Percentiles rank a stretch among this genome's conserved stretches.
Evolutionary conservation across 164 flowering plant species (phyloP).

Genomic region (Stephania cephalantha): DNA sequence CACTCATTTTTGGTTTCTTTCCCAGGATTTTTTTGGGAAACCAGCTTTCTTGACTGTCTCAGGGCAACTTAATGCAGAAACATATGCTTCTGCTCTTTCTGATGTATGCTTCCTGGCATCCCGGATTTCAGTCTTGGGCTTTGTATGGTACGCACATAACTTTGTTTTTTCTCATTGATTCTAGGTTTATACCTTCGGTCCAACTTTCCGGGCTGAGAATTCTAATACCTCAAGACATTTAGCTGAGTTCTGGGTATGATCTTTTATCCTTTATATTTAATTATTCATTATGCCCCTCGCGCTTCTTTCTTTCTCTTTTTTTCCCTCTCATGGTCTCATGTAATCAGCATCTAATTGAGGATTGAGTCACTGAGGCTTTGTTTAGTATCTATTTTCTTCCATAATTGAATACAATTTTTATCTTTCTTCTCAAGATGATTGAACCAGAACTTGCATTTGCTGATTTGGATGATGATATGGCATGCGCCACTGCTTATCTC

Average conservation of each 20-base stretch:
- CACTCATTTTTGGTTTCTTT: constrained; percentile 9
- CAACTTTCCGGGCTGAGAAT: constrained; percentile 98
- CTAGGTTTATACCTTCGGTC: constrained; percentile 98
- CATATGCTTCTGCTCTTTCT: constrained; percentile 92
- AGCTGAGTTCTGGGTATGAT: constrained; percentile 93
- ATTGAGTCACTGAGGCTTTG: no score
- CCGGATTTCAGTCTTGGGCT: not conserved
- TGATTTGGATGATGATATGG: constrained; percentile 93
- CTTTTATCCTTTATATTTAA: not conserved
- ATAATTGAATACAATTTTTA: not conserved
- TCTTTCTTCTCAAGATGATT: constrained; percentile 62
- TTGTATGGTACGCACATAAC: not conserved
- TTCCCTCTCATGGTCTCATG: no score
- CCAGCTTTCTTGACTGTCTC: constrained; percentile 99
- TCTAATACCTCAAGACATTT: constrained; percentile 95
- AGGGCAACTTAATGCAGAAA: constrained; percentile 97
- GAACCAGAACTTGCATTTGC: constrained; percentile 99
- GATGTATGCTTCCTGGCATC: constrained; percentile 48
- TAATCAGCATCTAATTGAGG: no score
- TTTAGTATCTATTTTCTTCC: not conserved
- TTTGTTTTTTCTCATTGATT: constrained; percentile 1
- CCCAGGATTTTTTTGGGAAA: constrained; percentile 90
- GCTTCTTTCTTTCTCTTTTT: no score
- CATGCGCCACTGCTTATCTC: constrained; percentile 99
- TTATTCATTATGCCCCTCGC: not conserved